Evolutionary conservation across 1,284 basidiomycete genomes (phyloP).

Genomic region (Ustilago nuda): DNA sequence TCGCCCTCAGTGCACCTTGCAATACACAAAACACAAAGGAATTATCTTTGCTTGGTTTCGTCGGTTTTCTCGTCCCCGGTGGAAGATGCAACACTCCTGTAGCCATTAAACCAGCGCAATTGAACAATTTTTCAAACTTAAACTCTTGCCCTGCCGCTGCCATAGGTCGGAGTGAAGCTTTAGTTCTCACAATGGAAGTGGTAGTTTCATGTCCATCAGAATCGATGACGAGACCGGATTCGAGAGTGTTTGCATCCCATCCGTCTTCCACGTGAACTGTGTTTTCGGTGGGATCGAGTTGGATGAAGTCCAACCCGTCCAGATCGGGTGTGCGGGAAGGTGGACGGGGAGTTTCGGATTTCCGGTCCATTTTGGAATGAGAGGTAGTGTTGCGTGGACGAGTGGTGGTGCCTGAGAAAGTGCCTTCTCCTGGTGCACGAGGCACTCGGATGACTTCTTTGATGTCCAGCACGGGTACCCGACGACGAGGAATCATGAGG

Average conservation of each 20-base stretch:
- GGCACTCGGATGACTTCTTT: slow-evolving; percentile 84
- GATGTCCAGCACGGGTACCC: slow-evolving; percentile 78
- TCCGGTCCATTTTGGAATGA: slow-evolving; percentile 17
- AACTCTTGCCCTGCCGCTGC: slow-evolving; percentile 76
- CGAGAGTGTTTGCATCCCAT: slow-evolving; percentile 84
- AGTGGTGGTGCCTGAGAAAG: slow-evolving; percentile 59
- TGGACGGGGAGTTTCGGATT: slow-evolving; percentile 67
- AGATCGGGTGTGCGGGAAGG: slow-evolving; percentile 57
- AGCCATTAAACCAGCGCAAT: slow-evolving; percentile 90
- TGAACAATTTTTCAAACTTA: slow-evolving; percentile 92
- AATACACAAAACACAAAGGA: slow-evolving; percentile 78
- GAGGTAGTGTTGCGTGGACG: background rate
- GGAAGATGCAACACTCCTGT: slow-evolving; percentile 88
- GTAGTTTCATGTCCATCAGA: slow-evolving; percentile 75
- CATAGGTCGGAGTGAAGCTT: slow-evolving; percentile 18
- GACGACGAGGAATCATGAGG: slow-evolving; percentile 30
- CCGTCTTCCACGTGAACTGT: slow-evolving; percentile 74
- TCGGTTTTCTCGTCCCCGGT: slow-evolving; percentile 81
- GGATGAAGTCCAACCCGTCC: slow-evolving; percentile 58
- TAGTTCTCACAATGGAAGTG: slow-evolving; percentile 68
- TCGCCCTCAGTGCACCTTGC: slow-evolving; percentile 83
- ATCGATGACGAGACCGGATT: slow-evolving; percentile 78
- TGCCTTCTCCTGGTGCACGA: slow-evolving; percentile 73
- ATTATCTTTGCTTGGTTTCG: slow-evolving; percentile 91
- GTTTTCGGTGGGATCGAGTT: slow-evolving; percentile 71